A percentile compares a stretch with the other conserved stretches of the same genome.
Evolutionary conservation across 805 yeast genomes (phyloP).

Genomic region (Saturnispora zaruensis): DNA sequence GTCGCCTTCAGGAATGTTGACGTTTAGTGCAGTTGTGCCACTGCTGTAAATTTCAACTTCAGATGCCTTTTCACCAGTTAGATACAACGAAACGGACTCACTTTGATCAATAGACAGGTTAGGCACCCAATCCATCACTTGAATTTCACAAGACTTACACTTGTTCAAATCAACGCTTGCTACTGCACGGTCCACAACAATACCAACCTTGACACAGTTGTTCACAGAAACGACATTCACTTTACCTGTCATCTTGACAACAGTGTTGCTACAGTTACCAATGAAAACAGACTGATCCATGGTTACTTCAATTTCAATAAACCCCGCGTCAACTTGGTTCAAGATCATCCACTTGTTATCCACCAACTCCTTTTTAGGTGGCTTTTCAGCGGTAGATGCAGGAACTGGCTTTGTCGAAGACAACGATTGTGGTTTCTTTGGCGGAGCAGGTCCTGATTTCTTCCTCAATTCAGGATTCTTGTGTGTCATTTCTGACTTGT

Average conservation of each 20-base stretch:
- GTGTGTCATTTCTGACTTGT: slow-evolving; percentile 88
- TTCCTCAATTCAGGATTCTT: slow-evolving; percentile 77
- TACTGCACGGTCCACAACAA: slow-evolving; percentile 76
- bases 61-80: slow-evolving; percentile 6
- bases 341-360: slow-evolving; percentile 89
- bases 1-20: slow-evolving; percentile 70
- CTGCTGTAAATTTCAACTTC: slow-evolving; percentile 75
- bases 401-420: slow-evolving; percentile 23
- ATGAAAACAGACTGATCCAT: slow-evolving; percentile 85
- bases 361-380: slow-evolving; percentile 57
- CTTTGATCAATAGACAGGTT: slow-evolving; percentile 82
- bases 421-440: slow-evolving; percentile 70
- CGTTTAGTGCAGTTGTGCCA: slow-evolving; percentile 74
- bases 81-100: slow-evolving; percentile 73
- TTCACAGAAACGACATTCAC: slow-evolving; percentile 80
- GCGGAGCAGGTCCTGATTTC: slow-evolving; percentile 60
- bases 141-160: slow-evolving; percentile 72
- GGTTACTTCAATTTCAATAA: slow-evolving; percentile 61
- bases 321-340: slow-evolving; percentile 46
- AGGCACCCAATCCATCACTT: slow-evolving; percentile 75
- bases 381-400: slow-evolving; percentile 26
- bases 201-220: slow-evolving; percentile 61
- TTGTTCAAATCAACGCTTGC: slow-evolving; percentile 86
- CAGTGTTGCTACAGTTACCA: slow-evolving; percentile 65
- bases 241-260: slow-evolving; percentile 83